These are phyloP conservation scores for Tricladium varicosporioides DNA, from an alignment of 2,329 filamentous ascomycete genomes.

Conservation along the genomic window DNA sequence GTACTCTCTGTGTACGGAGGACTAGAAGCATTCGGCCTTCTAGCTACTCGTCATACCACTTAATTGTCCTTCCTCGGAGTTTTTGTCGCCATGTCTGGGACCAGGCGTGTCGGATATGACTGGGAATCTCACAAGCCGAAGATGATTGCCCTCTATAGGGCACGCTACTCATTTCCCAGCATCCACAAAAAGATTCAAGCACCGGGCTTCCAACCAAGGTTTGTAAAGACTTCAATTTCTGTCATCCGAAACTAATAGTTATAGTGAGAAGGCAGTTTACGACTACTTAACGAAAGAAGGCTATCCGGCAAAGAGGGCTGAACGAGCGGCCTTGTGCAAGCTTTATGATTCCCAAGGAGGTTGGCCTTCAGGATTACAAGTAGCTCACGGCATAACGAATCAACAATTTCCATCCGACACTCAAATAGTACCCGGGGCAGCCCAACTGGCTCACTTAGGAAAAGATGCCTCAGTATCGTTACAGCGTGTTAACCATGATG, in stretches of 20 bases:
- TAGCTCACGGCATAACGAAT: too few species aligned
- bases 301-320: not conserved
- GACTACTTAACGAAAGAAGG: not conserved
- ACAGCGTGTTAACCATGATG: too few species aligned
- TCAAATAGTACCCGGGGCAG: too few species aligned
- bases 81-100: not conserved
- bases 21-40: not conserved
- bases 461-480: too few species aligned
- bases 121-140: not conserved
- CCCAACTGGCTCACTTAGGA: too few species aligned
- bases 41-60: not conserved
- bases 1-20: too few species aligned
- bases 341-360: not conserved
- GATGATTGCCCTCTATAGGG: not conserved
- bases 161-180: not conserved
- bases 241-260: not conserved
- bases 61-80: too few species aligned
- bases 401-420: too few species aligned
- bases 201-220: not conserved
- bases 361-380: not conserved
- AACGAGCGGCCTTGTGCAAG: not conserved
- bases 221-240: not conserved
- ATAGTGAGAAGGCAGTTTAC: conserved; percentile 1
- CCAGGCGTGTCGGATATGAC: not conserved
- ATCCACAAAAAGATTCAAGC: not conserved